Conservation (phyloP, 768 basidiomycete species). For the Panaeolus papilionaceus region DNA sequence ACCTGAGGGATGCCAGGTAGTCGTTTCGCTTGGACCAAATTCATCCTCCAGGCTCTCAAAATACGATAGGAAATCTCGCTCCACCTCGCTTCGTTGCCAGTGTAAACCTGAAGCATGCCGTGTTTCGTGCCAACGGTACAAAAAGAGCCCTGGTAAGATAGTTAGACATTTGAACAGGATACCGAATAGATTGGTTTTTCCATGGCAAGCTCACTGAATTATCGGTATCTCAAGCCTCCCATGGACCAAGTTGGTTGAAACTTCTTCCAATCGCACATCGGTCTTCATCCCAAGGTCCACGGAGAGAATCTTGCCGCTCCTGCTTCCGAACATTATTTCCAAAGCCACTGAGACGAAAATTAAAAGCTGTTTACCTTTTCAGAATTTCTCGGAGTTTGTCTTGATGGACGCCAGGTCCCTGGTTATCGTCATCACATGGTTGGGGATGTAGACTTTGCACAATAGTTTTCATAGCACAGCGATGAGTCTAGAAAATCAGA, state of each 20-base stretch:
- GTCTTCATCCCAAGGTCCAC: conserved; percentile 2
- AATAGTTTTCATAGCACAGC: background rate
- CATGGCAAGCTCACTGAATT: background rate
- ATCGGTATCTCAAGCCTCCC: background rate
- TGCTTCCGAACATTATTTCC: conserved; percentile 4
- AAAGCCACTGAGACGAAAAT: background rate
- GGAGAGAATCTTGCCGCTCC: background rate
- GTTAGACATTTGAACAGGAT: conserved; percentile 8
- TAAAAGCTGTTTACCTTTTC: background rate
- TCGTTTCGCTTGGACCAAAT: conserved; percentile 8
- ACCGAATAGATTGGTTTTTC: background rate
- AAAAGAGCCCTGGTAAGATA: background rate
- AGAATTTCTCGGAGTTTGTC: background rate
- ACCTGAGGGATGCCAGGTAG: conserved; percentile 5
- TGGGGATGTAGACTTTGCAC: background rate
- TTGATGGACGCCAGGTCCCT: background rate
- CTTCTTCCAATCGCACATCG: background rate
- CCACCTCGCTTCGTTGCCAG: background rate
- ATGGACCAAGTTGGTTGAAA: conserved; percentile 1
- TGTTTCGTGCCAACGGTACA: conserved; percentile 2
- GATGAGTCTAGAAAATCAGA: conserved; percentile 10
- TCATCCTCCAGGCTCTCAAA: background rate
- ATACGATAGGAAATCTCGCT: background rate
- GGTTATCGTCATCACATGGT: conserved; percentile 5
- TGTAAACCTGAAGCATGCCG: background rate